Evolutionary conservation across 2,329 filamentous ascomycete species (phyloP).

Genomic region (Fusarium succisae): DNA sequence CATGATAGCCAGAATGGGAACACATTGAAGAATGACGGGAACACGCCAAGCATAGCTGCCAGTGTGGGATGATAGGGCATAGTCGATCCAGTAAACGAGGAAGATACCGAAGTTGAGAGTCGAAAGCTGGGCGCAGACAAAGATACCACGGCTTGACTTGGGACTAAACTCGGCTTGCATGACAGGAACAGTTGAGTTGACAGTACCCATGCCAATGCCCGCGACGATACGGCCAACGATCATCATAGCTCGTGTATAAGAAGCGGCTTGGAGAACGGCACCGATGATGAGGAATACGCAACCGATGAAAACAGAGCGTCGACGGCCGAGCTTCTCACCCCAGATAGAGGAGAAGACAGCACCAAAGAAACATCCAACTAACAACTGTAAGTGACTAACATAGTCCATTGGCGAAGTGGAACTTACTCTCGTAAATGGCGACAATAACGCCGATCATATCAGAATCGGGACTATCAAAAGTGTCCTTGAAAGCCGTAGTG

Average conservation of each 20-base stretch:
- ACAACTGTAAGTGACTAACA: not conserved
- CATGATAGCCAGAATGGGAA: slow-evolving; percentile 53
- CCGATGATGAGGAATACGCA: slow-evolving; percentile 56
- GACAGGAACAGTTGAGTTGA: slow-evolving; percentile 56
- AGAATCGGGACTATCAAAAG: slow-evolving; percentile 51
- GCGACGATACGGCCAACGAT: slow-evolving; percentile 58
- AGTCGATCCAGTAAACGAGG: slow-evolving; percentile 58
- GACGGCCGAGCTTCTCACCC: slow-evolving; percentile 56
- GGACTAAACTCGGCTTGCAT: slow-evolving; percentile 56
- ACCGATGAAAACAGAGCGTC: slow-evolving; percentile 53
- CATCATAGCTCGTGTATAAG: slow-evolving; percentile 54
- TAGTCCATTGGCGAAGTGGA: not conserved
- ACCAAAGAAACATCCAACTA: slow-evolving; percentile 46
- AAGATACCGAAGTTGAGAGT: slow-evolving; percentile 59
- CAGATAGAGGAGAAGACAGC: slow-evolving; percentile 47
- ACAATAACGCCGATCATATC: slow-evolving; percentile 58
- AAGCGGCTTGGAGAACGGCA: slow-evolving; percentile 55
- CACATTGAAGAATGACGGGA: slow-evolving; percentile 53
- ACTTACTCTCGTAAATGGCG: slow-evolving; percentile 53
- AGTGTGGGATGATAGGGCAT: slow-evolving; percentile 48
- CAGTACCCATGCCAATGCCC: slow-evolving; percentile 57
- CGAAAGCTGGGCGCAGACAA: slow-evolving; percentile 58
- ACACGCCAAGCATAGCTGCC: slow-evolving; percentile 52
- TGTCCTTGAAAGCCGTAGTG: slow-evolving; percentile 50
- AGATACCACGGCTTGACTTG: slow-evolving; percentile 49